Evolutionary conservation across 441 rosid genomes (phyloP).

Genomic region (Adansonia rubrostipa): DNA sequence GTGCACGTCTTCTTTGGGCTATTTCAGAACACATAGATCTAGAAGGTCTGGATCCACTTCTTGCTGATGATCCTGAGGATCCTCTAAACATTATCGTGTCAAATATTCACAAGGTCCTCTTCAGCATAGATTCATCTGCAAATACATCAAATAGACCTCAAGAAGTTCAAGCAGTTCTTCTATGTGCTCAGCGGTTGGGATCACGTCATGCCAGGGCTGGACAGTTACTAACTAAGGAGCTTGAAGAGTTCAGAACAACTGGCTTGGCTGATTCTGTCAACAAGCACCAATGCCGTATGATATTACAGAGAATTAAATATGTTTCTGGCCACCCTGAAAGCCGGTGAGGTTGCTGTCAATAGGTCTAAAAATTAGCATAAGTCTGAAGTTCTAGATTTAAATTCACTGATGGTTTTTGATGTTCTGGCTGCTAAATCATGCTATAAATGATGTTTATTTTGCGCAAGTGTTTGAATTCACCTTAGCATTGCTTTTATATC

Average conservation of each 20-base stretch:
- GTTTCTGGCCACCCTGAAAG: conserved; percentile 68
- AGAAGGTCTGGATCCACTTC: conserved; percentile 97
- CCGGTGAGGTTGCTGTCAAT: conserved; percentile 52
- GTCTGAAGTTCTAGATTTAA: conserved; percentile 12
- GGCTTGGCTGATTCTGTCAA: conserved; percentile 87
- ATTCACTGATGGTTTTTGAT: background rate
- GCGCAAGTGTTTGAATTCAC: background rate
- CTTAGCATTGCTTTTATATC: background rate
- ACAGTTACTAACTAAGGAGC: conserved; percentile 80
- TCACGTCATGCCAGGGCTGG: conserved; percentile 92
- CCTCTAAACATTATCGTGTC: conserved; percentile 79
- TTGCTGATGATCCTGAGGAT: conserved; percentile 99
- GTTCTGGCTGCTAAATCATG: too few species aligned
- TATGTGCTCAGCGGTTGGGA: conserved; percentile 89
- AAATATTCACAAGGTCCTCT: conserved; percentile 87
- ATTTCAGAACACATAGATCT: conserved; percentile 91
- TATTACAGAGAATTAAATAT: conserved; percentile 91
- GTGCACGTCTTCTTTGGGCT: conserved; percentile 90
- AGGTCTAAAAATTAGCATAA: conserved; percentile 10
- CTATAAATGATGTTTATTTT: conserved; percentile 5
- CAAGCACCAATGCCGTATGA: conserved; percentile 93
- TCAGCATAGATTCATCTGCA: conserved; percentile 80
- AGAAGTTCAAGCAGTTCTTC: conserved; percentile 94
- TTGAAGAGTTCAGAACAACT: conserved; percentile 89
- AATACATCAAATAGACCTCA: conserved; percentile 81